These are phyloP conservation scores for Colletotrichum lentis DNA, from an alignment of 2,329 filamentous ascomycete genomes.

Conservation along the genomic window DNA sequence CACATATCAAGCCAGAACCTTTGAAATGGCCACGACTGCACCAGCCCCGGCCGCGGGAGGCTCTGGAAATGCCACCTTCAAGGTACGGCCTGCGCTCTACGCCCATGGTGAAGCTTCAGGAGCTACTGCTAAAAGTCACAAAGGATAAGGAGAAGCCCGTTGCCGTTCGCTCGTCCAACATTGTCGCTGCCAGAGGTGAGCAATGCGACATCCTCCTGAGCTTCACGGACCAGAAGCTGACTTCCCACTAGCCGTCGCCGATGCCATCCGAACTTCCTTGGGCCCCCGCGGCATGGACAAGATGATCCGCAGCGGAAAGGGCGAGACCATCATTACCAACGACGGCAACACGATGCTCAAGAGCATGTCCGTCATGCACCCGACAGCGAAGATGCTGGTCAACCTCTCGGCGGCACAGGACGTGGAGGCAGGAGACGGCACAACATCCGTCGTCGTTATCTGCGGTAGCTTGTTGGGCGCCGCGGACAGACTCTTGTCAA, in stretches of 20 bases:
- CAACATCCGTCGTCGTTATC: conserved; percentile 97
- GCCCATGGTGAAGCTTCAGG: conserved; percentile 42
- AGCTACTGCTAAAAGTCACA: conserved; percentile 49
- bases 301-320: conserved; percentile 97
- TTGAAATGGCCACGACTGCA: conserved; percentile 57
- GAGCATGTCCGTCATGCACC: conserved; percentile 99
- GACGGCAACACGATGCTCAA: conserved; percentile 99
- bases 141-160: conserved; percentile 97
- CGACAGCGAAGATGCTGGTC: conserved; percentile 99
- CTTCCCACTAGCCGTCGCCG: conserved; percentile 77
- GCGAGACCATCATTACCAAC: conserved; percentile 98
- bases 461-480: conserved; percentile 93
- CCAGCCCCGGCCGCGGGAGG: conserved; percentile 48
- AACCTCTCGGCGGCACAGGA: conserved; percentile 97
- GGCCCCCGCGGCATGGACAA: conserved; percentile 99
- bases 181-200: conserved; percentile 92
- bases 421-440: conserved; percentile 97
- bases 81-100: conserved; percentile 52
- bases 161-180: conserved; percentile 95
- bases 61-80: conserved; percentile 64
- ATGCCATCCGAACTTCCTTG: conserved; percentile 95
- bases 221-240: conserved; percentile 39
- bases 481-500: conserved; percentile 87
- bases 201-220: conserved; percentile 1
- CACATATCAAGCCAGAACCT: conserved; percentile 38